Percentiles rank a stretch among this genome's conserved stretches.
phyloP scores from a whole-genome alignment of 306 rosid species.

The Luffa acutangula region DNA sequence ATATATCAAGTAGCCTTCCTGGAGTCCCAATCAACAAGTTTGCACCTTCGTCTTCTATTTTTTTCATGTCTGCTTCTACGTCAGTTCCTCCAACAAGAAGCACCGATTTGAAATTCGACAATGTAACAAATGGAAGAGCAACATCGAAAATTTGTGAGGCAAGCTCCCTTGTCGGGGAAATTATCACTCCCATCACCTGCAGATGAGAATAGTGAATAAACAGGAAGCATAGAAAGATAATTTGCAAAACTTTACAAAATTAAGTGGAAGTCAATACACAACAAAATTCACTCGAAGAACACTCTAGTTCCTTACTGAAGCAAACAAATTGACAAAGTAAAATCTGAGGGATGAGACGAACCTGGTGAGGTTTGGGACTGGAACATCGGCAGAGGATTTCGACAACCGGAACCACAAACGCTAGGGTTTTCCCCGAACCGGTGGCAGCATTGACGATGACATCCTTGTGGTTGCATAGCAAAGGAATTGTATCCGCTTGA shows the following conservation, averaged over 20 bases:
- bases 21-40: slow-evolving; percentile 84
- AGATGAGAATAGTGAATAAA: background rate
- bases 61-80: slow-evolving; percentile 55
- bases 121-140: slow-evolving; percentile 67
- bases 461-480: slow-evolving; percentile 73
- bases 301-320: background rate
- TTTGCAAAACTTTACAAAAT: background rate
- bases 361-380: slow-evolving; percentile 73
- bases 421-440: slow-evolving; percentile 93
- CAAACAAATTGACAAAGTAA: background rate
- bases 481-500: slow-evolving; percentile 85
- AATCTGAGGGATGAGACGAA: background rate
- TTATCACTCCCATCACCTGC: slow-evolving; percentile 71
- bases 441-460: slow-evolving; percentile 97
- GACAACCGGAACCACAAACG: slow-evolving; percentile 75
- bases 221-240: background rate
- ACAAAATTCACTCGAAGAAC: too few species aligned
- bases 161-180: slow-evolving; percentile 88
- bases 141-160: slow-evolving; percentile 73
- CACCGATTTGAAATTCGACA: slow-evolving; percentile 42
- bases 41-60: slow-evolving; percentile 75
- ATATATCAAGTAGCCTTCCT: slow-evolving; percentile 71
- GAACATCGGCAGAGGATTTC: slow-evolving; percentile 72
- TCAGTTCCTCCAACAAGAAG: slow-evolving; percentile 84
- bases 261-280: too few species aligned